These are phyloP conservation scores for Yamadazyma takamatsuzukensis DNA, from an alignment of 805 yeast genomes.

Conservation along the genomic window DNA sequence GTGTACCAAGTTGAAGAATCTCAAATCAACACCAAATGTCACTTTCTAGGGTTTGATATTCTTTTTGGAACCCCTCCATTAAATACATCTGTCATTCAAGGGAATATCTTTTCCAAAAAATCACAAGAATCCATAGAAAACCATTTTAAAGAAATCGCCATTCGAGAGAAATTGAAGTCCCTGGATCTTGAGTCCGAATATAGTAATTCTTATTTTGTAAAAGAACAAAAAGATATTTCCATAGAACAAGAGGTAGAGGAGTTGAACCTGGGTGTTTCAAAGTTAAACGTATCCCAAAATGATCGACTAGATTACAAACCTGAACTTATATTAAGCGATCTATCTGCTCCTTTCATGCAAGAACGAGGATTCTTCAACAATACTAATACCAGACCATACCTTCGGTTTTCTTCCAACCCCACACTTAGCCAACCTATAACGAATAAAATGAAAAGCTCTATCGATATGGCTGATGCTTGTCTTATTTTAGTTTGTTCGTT, in stretches of 20 bases:
- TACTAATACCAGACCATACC: slow-evolving; percentile 33
- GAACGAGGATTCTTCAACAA: slow-evolving; percentile 34
- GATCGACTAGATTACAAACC: slow-evolving; percentile 24
- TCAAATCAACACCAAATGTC: slow-evolving; percentile 27
- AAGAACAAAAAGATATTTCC: slow-evolving; percentile 22
- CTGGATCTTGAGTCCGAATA: slow-evolving; percentile 6
- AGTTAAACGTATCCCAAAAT: background rate
- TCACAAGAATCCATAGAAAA: slow-evolving; percentile 20
- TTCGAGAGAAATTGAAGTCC: slow-evolving; percentile 9
- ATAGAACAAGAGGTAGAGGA: slow-evolving; percentile 20
- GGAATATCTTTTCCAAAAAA: slow-evolving; percentile 67
- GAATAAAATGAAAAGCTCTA: slow-evolving; percentile 24
- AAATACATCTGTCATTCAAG: slow-evolving; percentile 81
- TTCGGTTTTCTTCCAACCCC: slow-evolving; percentile 22
- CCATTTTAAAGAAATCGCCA: slow-evolving; percentile 27
- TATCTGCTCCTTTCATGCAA: slow-evolving; percentile 31
- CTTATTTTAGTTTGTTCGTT: slow-evolving; percentile 26
- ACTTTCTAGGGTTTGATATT: slow-evolving; percentile 48
- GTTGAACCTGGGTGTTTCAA: no score
- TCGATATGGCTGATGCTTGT: slow-evolving; percentile 41
- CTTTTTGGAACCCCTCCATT: slow-evolving; percentile 73
- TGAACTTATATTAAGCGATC: slow-evolving; percentile 35
- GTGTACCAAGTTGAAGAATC: slow-evolving; percentile 23
- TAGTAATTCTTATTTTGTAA: slow-evolving; percentile 22
- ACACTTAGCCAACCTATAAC: slow-evolving; percentile 22